A percentile compares a stretch with the other conserved stretches of the same genome.
Conservation (phyloP, 345 rosid genomes). For the Sonneratia alba region DNA sequence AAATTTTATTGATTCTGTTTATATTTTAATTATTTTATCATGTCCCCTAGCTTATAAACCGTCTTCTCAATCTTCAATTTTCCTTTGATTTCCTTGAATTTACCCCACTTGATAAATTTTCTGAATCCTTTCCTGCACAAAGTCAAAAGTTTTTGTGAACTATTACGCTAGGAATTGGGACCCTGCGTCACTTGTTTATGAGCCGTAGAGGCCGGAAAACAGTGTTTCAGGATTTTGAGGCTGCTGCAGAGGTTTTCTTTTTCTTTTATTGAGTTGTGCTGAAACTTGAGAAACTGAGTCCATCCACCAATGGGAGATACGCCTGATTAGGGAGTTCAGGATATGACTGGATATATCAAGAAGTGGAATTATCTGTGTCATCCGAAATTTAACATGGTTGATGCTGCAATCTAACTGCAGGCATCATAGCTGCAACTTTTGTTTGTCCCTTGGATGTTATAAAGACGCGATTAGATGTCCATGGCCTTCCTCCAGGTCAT, state of each 20-base stretch:
- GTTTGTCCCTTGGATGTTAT: conserved; percentile 96
- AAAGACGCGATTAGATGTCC: conserved; percentile 87
- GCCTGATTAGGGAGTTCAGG: neutral
- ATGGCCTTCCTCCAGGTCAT: conserved; percentile 68
- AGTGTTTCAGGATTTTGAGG: neutral
- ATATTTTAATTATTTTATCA: too few species aligned
- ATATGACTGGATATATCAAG: neutral
- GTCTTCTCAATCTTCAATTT: too few species aligned
- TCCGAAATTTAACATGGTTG: neutral
- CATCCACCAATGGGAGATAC: neutral
- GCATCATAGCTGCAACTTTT: conserved; percentile 87
- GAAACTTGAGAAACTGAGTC: neutral
- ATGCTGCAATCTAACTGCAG: conserved; percentile 24
- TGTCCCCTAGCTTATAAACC: too few species aligned
- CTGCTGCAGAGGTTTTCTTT: neutral
- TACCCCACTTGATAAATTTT: too few species aligned
- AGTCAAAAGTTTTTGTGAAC: too few species aligned
- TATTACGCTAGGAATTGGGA: too few species aligned
- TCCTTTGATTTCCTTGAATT: too few species aligned
- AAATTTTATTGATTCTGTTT: too few species aligned
- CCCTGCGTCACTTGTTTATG: too few species aligned
- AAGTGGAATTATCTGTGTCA: neutral
- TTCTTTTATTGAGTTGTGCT: neutral
- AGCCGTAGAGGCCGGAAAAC: too few species aligned
- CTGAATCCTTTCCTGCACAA: too few species aligned